Evolutionary conservation across 139 green algal genomes (phyloP).

Genomic region (Gonium pectorale): DNA sequence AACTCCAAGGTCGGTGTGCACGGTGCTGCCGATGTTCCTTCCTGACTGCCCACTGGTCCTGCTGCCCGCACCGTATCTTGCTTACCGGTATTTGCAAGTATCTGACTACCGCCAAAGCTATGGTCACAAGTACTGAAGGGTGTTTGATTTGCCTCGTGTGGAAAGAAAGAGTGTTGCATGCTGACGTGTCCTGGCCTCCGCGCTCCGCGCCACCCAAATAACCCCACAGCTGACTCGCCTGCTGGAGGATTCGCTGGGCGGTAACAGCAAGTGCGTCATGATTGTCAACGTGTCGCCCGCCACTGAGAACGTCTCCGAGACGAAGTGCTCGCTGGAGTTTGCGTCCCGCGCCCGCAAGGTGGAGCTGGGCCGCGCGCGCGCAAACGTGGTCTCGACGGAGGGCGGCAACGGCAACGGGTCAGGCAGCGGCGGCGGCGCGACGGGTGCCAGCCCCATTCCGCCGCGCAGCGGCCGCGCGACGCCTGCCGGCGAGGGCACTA

Average conservation of each 20-base stretch:
- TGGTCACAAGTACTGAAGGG: no score
- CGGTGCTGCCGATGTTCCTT: no score
- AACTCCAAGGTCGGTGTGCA: conserved; percentile 64
- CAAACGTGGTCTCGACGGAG: neutral
- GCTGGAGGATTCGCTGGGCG: conserved; percentile 74
- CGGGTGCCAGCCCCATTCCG: neutral
- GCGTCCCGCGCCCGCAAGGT: conserved; percentile 72
- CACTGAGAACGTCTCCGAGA: conserved; percentile 67
- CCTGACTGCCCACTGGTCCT: no score
- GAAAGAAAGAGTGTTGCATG: no score
- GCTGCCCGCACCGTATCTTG: no score
- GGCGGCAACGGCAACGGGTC: neutral
- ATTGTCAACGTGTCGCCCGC: conserved; percentile 63
- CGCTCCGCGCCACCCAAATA: no score
- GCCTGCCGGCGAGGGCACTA: conserved; percentile 1
- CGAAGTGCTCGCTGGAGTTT: conserved; percentile 77
- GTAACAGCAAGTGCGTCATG: conserved; percentile 59
- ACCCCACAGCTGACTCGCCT: conserved; percentile 70
- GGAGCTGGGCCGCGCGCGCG: conserved; percentile 46
- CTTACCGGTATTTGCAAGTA: no score
- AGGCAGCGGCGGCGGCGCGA: neutral
- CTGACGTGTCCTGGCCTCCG: no score
- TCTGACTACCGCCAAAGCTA: no score
- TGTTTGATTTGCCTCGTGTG: no score
- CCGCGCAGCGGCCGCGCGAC: conserved; percentile 12